Conservation (phyloP, 371 early-diverging fungal species). For the Mucor irregularis region DNA sequence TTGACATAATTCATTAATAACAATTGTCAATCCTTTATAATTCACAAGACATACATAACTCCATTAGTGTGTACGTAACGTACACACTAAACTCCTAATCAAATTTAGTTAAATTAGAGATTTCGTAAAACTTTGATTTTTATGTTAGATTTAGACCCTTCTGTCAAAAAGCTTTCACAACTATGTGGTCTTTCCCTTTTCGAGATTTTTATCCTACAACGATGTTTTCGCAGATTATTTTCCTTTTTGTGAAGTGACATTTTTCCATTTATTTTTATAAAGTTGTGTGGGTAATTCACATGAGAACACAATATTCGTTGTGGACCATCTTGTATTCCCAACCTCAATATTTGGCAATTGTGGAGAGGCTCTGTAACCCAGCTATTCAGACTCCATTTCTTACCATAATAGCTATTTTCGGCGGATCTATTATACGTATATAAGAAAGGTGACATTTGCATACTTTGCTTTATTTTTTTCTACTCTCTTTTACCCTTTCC, state of each 20-base stretch:
- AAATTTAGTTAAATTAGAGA: no score
- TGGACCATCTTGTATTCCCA: conserved; percentile 17
- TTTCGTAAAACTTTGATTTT: no score
- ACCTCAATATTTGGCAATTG: conserved; percentile 1
- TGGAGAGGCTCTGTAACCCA: conserved; percentile 10
- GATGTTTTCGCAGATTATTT: neutral
- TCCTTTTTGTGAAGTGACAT: neutral
- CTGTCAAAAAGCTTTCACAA: no score
- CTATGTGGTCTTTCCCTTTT: no score
- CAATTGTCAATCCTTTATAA: conserved; percentile 4
- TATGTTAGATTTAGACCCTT: no score
- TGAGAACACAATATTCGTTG: conserved; percentile 6
- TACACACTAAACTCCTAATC: no score
- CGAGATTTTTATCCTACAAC: neutral
- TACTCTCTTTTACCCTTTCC: neutral
- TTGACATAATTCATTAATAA: neutral
- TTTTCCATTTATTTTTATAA: neutral
- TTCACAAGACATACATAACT: neutral
- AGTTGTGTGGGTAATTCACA: conserved; percentile 23
- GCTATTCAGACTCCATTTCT: conserved; percentile 1
- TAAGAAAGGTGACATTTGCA: no score
- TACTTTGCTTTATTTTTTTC: no score
- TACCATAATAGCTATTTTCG: no score
- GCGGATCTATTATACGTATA: no score
- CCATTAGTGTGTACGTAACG: no score